Evolutionary conservation across 2,329 filamentous ascomycete genomes (phyloP), one percentile per base, ranked within the genome.

Genomic region (Metarhizium sp.): DNA sequence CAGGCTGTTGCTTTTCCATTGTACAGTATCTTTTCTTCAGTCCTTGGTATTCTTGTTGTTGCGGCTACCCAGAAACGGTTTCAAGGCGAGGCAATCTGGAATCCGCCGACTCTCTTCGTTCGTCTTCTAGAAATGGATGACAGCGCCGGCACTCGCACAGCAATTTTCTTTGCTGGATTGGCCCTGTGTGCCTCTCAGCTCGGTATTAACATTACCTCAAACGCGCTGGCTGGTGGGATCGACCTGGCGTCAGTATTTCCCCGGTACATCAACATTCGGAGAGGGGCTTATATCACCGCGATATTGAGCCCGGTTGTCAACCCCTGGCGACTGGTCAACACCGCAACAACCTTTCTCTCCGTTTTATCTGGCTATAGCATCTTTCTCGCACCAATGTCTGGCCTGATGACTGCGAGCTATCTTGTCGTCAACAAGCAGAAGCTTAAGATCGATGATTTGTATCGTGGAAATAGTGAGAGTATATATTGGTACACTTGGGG

Each of bases 361-460:
- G 71, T 72, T 2, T 40, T 73, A 43, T 69, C 66, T 0, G 64
- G 67, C 13, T 73, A 72, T 51, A 65, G 69, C 29, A 65, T 73
- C 4, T 73, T 73, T 51, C 60, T 73, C 2, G 69, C 68, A 1
- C 71, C 71, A 3, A 71, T 73, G 68, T 70, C 68, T 5, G 73
- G 73, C 7, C 55, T 74, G 43, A 72, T 74, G 70, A 67, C 54
- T 56, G 20, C 20, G 20, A 1, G 67, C 68, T 52, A 64, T 73
- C 2, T 75, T 25, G 20, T 25, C 20, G 20, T 25, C 20, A 25
- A 25, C 20, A 25, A 25, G 20, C 20, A 25, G 20, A 25, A 25
- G 20, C 20, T 25, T 25, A 25, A 25, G 20, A 25, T 25, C 20
- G 20, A 25, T 25, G 20, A 25, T 25, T 25, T 25, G 20, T 25